Percentiles rank a stretch among this genome's conserved stretches.
Evolutionary conservation across 2,329 filamentous ascomycete species (phyloP).

Genomic region (Fusarium sp.): DNA sequence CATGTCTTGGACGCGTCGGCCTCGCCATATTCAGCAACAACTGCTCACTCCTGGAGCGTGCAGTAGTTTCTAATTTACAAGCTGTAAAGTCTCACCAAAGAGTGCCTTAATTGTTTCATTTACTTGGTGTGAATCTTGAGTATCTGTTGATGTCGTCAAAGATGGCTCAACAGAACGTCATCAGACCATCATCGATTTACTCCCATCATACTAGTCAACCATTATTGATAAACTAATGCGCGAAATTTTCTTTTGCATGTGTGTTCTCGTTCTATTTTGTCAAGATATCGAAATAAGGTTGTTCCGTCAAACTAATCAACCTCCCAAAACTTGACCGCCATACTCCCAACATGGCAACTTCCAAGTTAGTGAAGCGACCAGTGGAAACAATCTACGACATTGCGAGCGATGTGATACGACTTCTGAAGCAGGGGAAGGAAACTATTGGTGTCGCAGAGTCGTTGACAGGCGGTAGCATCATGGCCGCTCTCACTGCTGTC

Average conservation of each 20-base stretch:
- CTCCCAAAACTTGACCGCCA: too few relatives aligned
- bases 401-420: conserved; percentile 27
- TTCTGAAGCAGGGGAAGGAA: conserved; percentile 38
- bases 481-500: conserved; percentile 49
- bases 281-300: background rate
- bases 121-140: background rate
- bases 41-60: background rate
- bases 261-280: background rate
- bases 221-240: background rate
- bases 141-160: background rate
- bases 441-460: conserved; percentile 51
- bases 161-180: background rate
- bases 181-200: background rate
- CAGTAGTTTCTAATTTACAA: rapidly evolving
- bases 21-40: too few relatives aligned
- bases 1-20: too few relatives aligned
- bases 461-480: conserved; percentile 50
- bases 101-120: background rate
- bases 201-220: rapidly evolving
- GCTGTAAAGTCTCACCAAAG: background rate
- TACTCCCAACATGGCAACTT: conserved; percentile 5
- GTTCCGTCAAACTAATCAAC: background rate
- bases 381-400: conserved; percentile 29
- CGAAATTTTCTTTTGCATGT: rapidly evolving
- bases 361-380: conserved; percentile 3